Evolutionary conservation across 306 rosid species (phyloP).

Genomic region (Geum urbanum): DNA sequence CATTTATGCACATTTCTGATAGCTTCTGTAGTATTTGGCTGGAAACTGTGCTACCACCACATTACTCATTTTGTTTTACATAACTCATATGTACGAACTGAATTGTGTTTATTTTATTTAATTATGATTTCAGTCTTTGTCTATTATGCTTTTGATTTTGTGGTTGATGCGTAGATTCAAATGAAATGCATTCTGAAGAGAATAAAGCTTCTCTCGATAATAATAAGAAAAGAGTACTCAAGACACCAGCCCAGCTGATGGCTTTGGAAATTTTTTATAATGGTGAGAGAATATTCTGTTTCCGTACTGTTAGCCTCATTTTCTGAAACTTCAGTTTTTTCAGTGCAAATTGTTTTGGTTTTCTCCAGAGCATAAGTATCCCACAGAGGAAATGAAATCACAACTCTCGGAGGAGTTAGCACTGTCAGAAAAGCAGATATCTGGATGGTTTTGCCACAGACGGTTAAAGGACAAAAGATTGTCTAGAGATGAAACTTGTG

Average conservation of each 20-base stretch:
- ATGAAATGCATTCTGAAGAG: constrained; percentile 66
- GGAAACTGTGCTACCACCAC: neutral
- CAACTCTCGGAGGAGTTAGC: constrained; percentile 66
- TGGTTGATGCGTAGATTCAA: constrained; percentile 49
- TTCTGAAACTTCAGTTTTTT: constrained; percentile 9
- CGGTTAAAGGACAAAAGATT: constrained; percentile 84
- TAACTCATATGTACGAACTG: neutral
- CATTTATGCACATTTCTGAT: neutral
- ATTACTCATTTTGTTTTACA: constrained; percentile 6
- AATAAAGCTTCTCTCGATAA: constrained; percentile 62
- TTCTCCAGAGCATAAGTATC: constrained; percentile 80
- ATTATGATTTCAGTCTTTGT: neutral
- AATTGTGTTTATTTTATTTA: neutral
- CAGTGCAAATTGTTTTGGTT: constrained; percentile 16
- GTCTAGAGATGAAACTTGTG: constrained; percentile 51
- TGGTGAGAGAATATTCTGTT: constrained; percentile 46
- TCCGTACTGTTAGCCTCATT: constrained; percentile 13
- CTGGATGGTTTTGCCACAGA: constrained; percentile 99
- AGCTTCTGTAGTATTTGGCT: neutral
- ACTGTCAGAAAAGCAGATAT: constrained; percentile 87
- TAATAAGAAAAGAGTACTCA: constrained; percentile 71
- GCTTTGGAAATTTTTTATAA: constrained; percentile 81
- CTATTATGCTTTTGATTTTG: constrained; percentile 19
- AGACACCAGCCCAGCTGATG: constrained; percentile 74
- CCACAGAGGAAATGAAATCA: constrained; percentile 79